Conservation (phyloP, 768 basidiomycete genomes). For the Calocera viscosa region DNA sequence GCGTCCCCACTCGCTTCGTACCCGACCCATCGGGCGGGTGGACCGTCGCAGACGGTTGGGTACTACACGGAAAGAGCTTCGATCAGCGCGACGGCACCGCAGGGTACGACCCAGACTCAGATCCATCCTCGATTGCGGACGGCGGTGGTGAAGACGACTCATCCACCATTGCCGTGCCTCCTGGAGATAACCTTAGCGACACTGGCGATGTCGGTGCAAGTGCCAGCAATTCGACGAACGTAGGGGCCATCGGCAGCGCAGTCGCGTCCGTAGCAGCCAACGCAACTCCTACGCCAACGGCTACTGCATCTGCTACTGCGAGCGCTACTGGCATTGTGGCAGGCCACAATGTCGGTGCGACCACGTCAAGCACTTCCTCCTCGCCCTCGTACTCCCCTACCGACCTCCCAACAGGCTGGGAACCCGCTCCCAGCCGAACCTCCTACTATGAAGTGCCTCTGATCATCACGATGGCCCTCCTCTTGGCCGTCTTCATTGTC, state of each 20-base stretch:
- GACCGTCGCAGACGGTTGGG: background rate
- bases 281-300: background rate
- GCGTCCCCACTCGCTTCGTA: background rate
- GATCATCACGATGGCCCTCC: background rate
- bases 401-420: conserved; percentile 3
- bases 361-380: background rate
- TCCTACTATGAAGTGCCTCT: background rate
- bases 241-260: background rate
- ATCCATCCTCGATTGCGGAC: background rate
- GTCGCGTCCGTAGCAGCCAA: conserved; percentile 3
- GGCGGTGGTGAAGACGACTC: background rate
- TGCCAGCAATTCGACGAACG: background rate
- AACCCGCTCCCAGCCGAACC: background rate
- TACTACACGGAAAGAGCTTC: conserved; percentile 7
- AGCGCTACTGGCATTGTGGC: background rate
- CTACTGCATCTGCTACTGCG: background rate
- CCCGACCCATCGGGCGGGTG: background rate
- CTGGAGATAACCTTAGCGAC: background rate
- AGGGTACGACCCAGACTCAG: background rate
- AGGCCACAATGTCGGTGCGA: background rate
- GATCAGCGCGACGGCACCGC: background rate
- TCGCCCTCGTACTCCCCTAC: conserved; percentile 1
- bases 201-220: background rate
- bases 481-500: background rate
- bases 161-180: background rate